Base-by-base conservation (phyloP, 768 basidiomycete genomes). In the Cystobasidiopsis lactophilus region DNA sequence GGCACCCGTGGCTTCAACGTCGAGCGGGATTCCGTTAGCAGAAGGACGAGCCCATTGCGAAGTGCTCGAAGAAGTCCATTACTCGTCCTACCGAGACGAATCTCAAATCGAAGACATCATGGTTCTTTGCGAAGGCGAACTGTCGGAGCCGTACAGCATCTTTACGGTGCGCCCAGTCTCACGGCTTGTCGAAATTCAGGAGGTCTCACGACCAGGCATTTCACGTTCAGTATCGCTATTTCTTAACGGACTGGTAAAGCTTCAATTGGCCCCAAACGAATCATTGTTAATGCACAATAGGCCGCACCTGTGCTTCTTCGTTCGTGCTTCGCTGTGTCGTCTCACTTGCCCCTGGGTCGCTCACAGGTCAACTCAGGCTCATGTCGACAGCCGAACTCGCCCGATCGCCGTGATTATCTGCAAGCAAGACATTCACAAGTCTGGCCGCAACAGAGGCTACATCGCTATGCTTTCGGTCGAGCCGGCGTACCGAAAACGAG, bases 381-480 rank as follows among this genome's bases (percentile, higher is more conserved):
- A 10, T 3, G 24, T n/a, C n/a, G n/a, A n/a, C n/a, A n/a, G n/a
- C n/a, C n/a, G n/a, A n/a, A n/a, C n/a, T n/a, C n/a, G n/a, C 4
- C 58, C 63, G 1, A 75, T 96, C 56, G 93, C 85, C 27, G 84
- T 85, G 16, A 85, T 98, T 55, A 81, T 98, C 21, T 93, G 86
- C 75, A 98, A 96, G 72, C 91, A 93, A 68, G 86, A 86, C 60
- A 72, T 75, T 65, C 93, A 96, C 69, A 74, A 79, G 57, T 68
- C 70, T 37, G 65, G 64, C 54, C 70, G 76, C 10, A 84, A 86
- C 64, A 69, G 93, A 64, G 93, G 93, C 14, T 98, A 98, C 65
- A 91, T 98, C 54, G 93, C 89, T 35, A 96, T 96, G 93, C 75
- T 96, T 52, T 85, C 84, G 62, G 86, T 95, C 27, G 74, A 75